phyloP scores from a whole-genome alignment of 305 asterid species.

The Fraxinus baroniana region DNA sequence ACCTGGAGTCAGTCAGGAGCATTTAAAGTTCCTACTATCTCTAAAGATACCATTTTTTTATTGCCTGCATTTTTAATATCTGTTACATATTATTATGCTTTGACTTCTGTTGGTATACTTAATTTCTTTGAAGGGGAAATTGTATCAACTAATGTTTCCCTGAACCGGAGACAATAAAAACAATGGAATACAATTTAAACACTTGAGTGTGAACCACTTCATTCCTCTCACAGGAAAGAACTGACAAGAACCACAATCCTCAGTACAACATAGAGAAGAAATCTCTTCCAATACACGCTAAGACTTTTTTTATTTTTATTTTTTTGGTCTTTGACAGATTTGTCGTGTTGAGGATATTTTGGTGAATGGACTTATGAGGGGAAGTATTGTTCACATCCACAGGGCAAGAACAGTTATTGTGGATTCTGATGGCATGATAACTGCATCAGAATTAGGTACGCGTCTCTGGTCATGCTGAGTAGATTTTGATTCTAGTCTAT shows the following conservation, averaged over 20 bases:
- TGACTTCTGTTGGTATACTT: conserved; percentile 15
- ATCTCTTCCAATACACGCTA: neutral
- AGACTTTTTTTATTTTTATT: neutral
- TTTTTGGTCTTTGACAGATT: conserved; percentile 47
- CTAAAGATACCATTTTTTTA: neutral
- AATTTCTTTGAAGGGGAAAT: neutral
- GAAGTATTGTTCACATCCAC: conserved; percentile 94
- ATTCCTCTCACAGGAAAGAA: neutral
- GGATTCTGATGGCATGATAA: conserved; percentile 69
- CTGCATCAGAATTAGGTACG: conserved; percentile 88
- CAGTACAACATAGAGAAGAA: neutral
- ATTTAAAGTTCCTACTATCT: neutral
- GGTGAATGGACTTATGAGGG: conserved; percentile 76
- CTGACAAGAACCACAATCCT: neutral
- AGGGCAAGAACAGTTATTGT: conserved; percentile 85
- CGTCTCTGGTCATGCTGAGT: conserved; percentile 1
- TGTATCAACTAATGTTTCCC: neutral
- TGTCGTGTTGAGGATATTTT: conserved; percentile 95
- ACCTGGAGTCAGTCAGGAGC: conserved; percentile 6
- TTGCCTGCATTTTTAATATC: conserved; percentile 6
- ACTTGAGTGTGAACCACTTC: neutral
- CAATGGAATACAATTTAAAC: neutral
- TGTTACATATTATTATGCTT: conserved; percentile 1
- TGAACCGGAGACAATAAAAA: neutral
- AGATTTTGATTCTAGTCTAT: conserved; percentile 17